Evolutionary conservation across 371 early-diverging fungal genomes (phyloP).

Genomic region (Mycotypha africana): DNA sequence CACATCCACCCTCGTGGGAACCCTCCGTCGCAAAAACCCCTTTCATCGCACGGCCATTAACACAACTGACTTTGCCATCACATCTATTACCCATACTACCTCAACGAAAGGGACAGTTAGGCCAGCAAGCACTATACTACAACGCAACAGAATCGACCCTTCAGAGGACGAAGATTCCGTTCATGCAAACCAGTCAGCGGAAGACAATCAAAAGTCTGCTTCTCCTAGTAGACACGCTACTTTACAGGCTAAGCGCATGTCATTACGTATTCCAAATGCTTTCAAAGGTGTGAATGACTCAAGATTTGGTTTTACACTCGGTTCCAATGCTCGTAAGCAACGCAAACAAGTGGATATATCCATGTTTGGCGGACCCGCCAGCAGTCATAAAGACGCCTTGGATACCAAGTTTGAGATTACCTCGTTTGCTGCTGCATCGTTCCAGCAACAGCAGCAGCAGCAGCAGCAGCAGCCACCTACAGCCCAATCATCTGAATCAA

Average conservation of each 20-base stretch:
- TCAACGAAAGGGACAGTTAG: slow-evolving; percentile 24
- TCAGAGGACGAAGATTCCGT: slow-evolving; percentile 3
- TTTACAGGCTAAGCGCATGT: slow-evolving; percentile 26
- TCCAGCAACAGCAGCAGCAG: background rate
- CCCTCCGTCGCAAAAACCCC: slow-evolving; percentile 37
- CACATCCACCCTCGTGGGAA: slow-evolving; percentile 24
- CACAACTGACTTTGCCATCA: slow-evolving; percentile 3
- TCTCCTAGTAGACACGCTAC: slow-evolving; percentile 13
- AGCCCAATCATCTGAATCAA: background rate
- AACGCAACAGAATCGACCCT: slow-evolving; percentile 29
- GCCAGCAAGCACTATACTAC: slow-evolving; percentile 15
- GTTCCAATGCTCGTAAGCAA: slow-evolving; percentile 19
- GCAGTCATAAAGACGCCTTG: background rate
- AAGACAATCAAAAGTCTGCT: background rate
- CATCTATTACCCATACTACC: no score
- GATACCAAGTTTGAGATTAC: background rate
- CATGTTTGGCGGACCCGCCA: slow-evolving; percentile 16
- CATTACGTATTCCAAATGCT: slow-evolving; percentile 31
- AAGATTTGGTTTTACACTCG: slow-evolving; percentile 31
- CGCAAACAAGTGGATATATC: slow-evolving; percentile 38
- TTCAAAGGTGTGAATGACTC: slow-evolving; percentile 5
- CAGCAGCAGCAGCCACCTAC: background rate
- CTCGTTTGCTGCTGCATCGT: background rate
- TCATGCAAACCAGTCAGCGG: background rate
- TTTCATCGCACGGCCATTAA: slow-evolving; percentile 21